Evolutionary conservation across 1,139 yeast genomes (phyloP), one percentile per base, ranked within the genome.

Genomic region (Taiozyma sp.): DNA sequence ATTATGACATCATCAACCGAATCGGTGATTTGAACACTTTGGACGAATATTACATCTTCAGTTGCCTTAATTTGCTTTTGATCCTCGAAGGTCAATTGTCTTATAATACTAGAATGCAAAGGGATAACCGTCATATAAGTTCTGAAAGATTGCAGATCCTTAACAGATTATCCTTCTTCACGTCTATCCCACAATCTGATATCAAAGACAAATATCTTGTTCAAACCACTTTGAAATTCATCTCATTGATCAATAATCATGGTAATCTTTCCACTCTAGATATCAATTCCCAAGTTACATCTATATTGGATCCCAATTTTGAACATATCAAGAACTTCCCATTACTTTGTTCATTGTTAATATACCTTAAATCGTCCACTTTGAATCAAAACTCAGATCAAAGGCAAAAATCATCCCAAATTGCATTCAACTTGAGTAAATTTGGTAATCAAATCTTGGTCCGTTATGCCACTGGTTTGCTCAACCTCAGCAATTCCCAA

Each of bases 401-500:
- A 45, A 61, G 54, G 35, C 65, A 62, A 47, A 61, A 62, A 47
- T 52, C 60, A 1, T 62, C 65, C 5, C 64, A 62, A 42, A 28
- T 56, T 7, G 52, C 61, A 1, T 62, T 61, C 47, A 62, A 60
- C 44, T 28, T 59, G 29, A 56, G 63, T 6, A 62, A 61, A 44
- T 47, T 56, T 41, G 63, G 63, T 2, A 52, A 56, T 41, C 54
- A 53, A 9, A 58, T 60, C 9, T 37, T 62, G 30, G 24, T 62
- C 10, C 53, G 65, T 47, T 62, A 56, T 39, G 50, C 56, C 14
- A 45, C 56, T 22, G 65, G 65, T 11, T n/a, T 53, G 13, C 43
- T 60, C 42, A 61, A 60, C 46, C 44, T 43, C 6, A 40, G 43
- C 2, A 61, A 61, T 46, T 57, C 65, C 1, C 41, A 43, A 6